These are phyloP conservation scores for Fusarium begoniae DNA, from an alignment of 2,329 filamentous ascomycete genomes.

Conservation along the genomic window DNA sequence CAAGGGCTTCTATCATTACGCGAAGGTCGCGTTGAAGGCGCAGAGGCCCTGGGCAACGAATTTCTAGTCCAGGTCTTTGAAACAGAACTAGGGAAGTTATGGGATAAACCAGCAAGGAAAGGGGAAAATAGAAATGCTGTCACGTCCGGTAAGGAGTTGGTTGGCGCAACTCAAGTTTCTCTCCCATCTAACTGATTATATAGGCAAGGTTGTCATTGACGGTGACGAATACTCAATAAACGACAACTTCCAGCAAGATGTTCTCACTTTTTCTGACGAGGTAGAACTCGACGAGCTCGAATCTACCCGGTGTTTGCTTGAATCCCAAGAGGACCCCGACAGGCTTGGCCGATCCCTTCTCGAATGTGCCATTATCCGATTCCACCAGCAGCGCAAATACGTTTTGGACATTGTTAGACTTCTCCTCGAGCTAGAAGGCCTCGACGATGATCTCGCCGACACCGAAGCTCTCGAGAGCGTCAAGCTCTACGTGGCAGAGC, in stretches of 20 bases:
- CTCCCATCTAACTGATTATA: constrained; percentile 26
- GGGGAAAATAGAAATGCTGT: constrained; percentile 78
- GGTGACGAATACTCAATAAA: constrained; percentile 83
- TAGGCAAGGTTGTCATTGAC: constrained; percentile 79
- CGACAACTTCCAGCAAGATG: constrained; percentile 84
- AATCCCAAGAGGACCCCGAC: constrained; percentile 74
- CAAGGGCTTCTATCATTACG: constrained; percentile 82
- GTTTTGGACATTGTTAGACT: constrained; percentile 86
- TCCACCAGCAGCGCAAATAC: constrained; percentile 86
- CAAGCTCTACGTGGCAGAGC: constrained; percentile 48
- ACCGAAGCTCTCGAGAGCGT: constrained; percentile 46
- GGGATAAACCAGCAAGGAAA: constrained; percentile 76
- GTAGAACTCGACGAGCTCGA: constrained; percentile 90
- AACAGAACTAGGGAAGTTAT: constrained; percentile 76
- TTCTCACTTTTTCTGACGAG: constrained; percentile 84
- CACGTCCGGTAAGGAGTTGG: constrained; percentile 65
- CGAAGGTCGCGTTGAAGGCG: constrained; percentile 68
- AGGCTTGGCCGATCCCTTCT: constrained; percentile 77
- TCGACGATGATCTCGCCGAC: constrained; percentile 63
- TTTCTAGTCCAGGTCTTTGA: constrained; percentile 77
- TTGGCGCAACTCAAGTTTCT: constrained; percentile 4
- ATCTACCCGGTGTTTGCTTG: constrained; percentile 79
- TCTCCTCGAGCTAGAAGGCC: constrained; percentile 72
- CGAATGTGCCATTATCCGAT: constrained; percentile 84
- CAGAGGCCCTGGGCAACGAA: constrained; percentile 75